Evolutionary conservation across 306 rosid genomes (phyloP), one percentile per base, ranked within the genome.

Genomic region (Vigna angularis): DNA sequence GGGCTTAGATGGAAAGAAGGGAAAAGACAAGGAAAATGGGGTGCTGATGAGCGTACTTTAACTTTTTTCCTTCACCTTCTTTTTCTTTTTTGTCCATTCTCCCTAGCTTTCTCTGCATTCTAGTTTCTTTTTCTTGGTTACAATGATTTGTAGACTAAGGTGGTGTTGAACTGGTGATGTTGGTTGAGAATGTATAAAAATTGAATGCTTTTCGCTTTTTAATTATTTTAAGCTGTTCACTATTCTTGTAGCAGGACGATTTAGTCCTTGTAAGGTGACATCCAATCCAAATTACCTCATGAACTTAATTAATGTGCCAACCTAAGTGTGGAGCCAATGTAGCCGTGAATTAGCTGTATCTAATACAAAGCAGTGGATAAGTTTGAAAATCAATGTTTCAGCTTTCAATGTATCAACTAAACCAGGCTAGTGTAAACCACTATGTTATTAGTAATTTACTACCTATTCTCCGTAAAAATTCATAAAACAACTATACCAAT

Each of bases 181-280:
- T 87, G 83, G 90, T 90, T 85, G 88, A 90, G 90, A 86, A 86
- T 83, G 88, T 81, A 87, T 71, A 72, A 85, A 83, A 83, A 83
- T 82, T 83, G 14, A 86, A 88, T 81, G 83, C 86, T 72, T 86
- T 83, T 45, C 72, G 45, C 38, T 67, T 24, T 62, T 73, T 36
- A 40, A 64, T 64, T 73, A 42, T 72, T 59, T 45, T 16, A 36
- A n/a, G 8, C 16, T 18, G 16, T 4, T 50, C 65, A 55, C 52
- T 85, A 52, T 66, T 47, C 73, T 83, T 74, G 74, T 77, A 55
- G 69, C 77, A 70, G 9, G 63, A 66, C 48, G 16, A 58, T 59
- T 67, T 70, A 10, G 44, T 47, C 50, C 79, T 53, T 66, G 76
- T 44, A 61, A 65, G 70, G 55, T 70, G 72, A 78, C 47, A 76